These are phyloP conservation scores for Ganoderma boninense DNA, from an alignment of 1,284 basidiomycete genomes.

Conservation along the genomic window DNA sequence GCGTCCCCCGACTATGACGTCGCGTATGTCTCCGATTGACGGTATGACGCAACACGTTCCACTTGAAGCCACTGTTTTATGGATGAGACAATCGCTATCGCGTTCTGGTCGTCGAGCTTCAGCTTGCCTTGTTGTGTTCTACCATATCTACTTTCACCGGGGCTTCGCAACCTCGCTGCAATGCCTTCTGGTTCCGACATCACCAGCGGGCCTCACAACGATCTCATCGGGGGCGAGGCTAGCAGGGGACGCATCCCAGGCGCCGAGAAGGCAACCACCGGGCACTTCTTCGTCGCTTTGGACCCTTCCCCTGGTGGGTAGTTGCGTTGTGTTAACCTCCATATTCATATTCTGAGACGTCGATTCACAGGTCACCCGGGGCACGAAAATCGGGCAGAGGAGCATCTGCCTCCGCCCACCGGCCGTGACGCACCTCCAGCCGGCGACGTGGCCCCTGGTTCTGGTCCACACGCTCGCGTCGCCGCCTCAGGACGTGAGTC, in stretches of 20 bases:
- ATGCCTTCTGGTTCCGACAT: constrained; percentile 36
- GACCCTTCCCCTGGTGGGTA: neutral
- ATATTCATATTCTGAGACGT: constrained; percentile 28
- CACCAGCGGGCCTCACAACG: constrained; percentile 37
- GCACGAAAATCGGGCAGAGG: constrained; percentile 28
- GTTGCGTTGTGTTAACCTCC: neutral
- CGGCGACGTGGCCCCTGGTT: constrained; percentile 25
- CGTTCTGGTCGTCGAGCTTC: neutral
- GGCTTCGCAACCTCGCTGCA: constrained; percentile 35
- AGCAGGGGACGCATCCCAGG: constrained; percentile 38
- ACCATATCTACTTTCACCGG: neutral
- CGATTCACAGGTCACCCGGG: constrained; percentile 32
- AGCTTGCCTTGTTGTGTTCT: neutral
- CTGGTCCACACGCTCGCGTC: constrained; percentile 23
- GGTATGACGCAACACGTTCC: constrained; percentile 30
- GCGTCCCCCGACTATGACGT: constrained; percentile 1
- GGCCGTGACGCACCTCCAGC: constrained; percentile 37
- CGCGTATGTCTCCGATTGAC: neutral
- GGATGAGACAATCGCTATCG: neutral
- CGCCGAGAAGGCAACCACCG: constrained; percentile 39
- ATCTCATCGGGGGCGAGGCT: constrained; percentile 41
- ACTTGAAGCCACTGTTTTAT: constrained; percentile 18
- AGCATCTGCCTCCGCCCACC: constrained; percentile 40
- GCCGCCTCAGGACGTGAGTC: constrained; percentile 27
- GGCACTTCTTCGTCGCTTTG: constrained; percentile 38